Evolutionary conservation across 179 eudicot species (phyloP).

Genomic region (Pouteria campechiana): DNA sequence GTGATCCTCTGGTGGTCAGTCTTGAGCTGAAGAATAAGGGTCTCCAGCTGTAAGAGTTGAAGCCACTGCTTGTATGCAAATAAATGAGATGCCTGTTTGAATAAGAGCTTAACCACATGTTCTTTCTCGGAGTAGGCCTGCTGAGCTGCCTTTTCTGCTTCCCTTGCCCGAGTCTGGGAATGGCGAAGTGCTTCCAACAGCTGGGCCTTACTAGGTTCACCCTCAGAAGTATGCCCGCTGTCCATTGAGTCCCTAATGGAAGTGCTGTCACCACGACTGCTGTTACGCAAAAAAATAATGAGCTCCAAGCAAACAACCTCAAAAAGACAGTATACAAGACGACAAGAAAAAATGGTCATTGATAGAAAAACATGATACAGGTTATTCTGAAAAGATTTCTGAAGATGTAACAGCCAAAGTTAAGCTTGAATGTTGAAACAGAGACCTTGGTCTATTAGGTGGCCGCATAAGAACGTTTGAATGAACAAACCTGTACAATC

Average conservation of each 20-base stretch:
- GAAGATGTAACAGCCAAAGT: too few relatives aligned
- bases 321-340: too few relatives aligned
- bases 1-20: slow-evolving; percentile 16
- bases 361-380: too few relatives aligned
- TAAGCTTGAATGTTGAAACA: too few relatives aligned
- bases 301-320: too few relatives aligned
- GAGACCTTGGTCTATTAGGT: too few relatives aligned
- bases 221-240: slow-evolving; percentile 6
- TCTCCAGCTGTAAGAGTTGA: slow-evolving; percentile 67
- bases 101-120: slow-evolving; percentile 66
- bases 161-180: slow-evolving; percentile 94
- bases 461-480: too few relatives aligned
- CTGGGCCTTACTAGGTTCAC: slow-evolving; percentile 40
- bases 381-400: too few relatives aligned
- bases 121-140: slow-evolving; percentile 71
- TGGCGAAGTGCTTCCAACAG: slow-evolving; percentile 85
- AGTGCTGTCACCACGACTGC: slow-evolving; percentile 21
- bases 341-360: too few relatives aligned
- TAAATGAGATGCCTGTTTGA: slow-evolving; percentile 74
- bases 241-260: slow-evolving; percentile 8
- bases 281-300: too few relatives aligned
- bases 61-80: slow-evolving; percentile 90
- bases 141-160: slow-evolving; percentile 75
- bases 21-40: slow-evolving; percentile 34
- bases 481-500: too few relatives aligned